A percentile compares a stretch with the other conserved stretches of the same genome.
These are phyloP conservation scores for Parasitella parasitica DNA, from an alignment of 371 early-diverging fungal genomes.

Conservation along the genomic window DNA sequence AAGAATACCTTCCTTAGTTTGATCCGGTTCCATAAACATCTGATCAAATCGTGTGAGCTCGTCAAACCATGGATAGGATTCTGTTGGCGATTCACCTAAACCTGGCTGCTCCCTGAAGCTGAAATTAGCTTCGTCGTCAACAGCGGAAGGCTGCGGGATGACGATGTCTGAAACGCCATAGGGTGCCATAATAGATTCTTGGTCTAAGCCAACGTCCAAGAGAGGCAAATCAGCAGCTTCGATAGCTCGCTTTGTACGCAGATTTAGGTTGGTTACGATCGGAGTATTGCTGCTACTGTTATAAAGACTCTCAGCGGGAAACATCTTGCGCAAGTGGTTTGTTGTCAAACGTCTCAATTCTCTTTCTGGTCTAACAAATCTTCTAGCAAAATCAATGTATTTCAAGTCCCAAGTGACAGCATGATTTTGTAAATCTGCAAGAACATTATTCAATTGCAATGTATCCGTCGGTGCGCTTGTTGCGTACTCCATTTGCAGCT, in stretches of 20 bases:
- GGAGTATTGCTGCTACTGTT: constrained; percentile 6
- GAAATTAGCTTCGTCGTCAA: not conserved
- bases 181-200: not conserved
- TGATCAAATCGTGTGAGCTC: constrained; percentile 26
- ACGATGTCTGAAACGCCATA: constrained; percentile 5
- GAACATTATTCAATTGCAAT: constrained; percentile 73
- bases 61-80: constrained; percentile 27
- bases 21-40: constrained; percentile 13
- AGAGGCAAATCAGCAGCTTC: constrained; percentile 44
- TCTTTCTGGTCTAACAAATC: constrained; percentile 75
- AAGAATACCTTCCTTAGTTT: not conserved
- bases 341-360: constrained; percentile 64
- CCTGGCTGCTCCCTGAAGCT: constrained; percentile 18
- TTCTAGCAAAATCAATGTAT: constrained; percentile 72
- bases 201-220: constrained; percentile 41
- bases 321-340: constrained; percentile 62
- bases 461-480: constrained; percentile 77
- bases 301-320: constrained; percentile 44
- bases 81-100: constrained; percentile 28
- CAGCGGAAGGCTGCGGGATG: not conserved
- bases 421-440: constrained; percentile 73
- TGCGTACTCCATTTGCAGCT: constrained; percentile 76
- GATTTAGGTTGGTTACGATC: constrained; percentile 28
- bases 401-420: constrained; percentile 81
- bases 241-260: constrained; percentile 40